A percentile compares a stretch with the other conserved stretches of the same genome.
phyloP scores from a whole-genome alignment of 495 filamentous ascomycete species.

The Daldinia grandis region DNA sequence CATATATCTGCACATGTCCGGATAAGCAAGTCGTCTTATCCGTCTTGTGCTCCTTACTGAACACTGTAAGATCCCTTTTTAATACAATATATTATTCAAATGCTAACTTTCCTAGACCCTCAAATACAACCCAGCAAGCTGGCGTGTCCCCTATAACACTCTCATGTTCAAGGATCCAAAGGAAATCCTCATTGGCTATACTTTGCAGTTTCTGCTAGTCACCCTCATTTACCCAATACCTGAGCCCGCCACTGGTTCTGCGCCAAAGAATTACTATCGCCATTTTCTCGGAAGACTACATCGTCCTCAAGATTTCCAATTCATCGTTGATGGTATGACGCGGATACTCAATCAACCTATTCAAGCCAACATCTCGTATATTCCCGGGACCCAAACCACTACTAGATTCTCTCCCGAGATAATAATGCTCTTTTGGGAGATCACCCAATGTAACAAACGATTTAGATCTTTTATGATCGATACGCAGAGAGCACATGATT shows the following conservation, averaged over 20 bases:
- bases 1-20: conserved; percentile 82
- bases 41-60: conserved; percentile 88
- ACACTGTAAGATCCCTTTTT: conserved; percentile 73
- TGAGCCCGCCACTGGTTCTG: conserved; percentile 66
- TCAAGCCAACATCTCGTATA: conserved; percentile 84
- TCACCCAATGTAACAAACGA: conserved; percentile 95
- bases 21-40: conserved; percentile 94
- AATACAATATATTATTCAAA: background rate
- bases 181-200: conserved; percentile 90
- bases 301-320: conserved; percentile 96
- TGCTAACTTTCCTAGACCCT: conserved; percentile 69
- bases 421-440: conserved; percentile 98
- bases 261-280: conserved; percentile 86
- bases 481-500: conserved; percentile 92
- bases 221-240: conserved; percentile 91
- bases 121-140: conserved; percentile 95
- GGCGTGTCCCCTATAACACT: conserved; percentile 95
- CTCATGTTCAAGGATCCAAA: conserved; percentile 93
- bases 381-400: conserved; percentile 83
- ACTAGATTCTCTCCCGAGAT: conserved; percentile 94
- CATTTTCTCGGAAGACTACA: conserved; percentile 93
- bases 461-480: conserved; percentile 98
- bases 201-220: conserved; percentile 87
- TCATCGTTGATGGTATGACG: conserved; percentile 95
- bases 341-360: conserved; percentile 92